Percentiles rank a stretch among this genome's conserved stretches.
phyloP scores from a whole-genome alignment of 2,329 filamentous ascomycete species.

The Emericellopsis cladophorae region DNA sequence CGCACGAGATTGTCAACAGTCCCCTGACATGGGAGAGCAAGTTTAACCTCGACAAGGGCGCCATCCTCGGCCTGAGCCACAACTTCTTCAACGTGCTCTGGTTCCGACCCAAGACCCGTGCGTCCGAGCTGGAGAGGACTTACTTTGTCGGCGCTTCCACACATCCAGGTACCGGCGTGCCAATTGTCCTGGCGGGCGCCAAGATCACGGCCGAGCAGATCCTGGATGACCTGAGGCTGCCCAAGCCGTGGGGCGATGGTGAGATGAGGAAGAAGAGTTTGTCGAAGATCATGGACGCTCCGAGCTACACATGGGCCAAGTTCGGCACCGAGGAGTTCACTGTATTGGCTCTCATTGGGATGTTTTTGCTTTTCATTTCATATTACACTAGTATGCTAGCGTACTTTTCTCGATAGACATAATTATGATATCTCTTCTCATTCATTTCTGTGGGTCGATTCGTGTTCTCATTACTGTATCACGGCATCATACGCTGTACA shows the following conservation, averaged over 20 bases:
- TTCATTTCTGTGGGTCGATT: background rate
- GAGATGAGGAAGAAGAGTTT: slow-evolving; percentile 1
- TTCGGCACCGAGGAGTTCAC: slow-evolving; percentile 8
- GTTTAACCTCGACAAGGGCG: slow-evolving; percentile 66
- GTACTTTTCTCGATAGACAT: background rate
- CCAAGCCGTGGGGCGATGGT: slow-evolving; percentile 3
- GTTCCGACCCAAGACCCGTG: slow-evolving; percentile 48
- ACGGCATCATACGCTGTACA: background rate
- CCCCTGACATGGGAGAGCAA: slow-evolving; percentile 50
- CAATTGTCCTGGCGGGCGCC: slow-evolving; percentile 57
- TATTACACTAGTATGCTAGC: background rate
- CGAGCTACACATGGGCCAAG: slow-evolving; percentile 3
- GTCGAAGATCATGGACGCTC: slow-evolving; percentile 4
- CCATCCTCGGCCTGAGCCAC: slow-evolving; percentile 60
- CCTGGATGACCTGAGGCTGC: slow-evolving; percentile 17
- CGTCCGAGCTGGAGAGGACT: slow-evolving; percentile 33
- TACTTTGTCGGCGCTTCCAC: slow-evolving; percentile 68
- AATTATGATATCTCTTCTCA: background rate
- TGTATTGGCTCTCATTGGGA: background rate
- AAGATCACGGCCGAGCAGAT: slow-evolving; percentile 41
- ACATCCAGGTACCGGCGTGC: slow-evolving; percentile 65
- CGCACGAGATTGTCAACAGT: slow-evolving; percentile 53
- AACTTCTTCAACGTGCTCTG: slow-evolving; percentile 62
- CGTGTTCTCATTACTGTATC: background rate
- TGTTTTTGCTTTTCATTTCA: slow-evolving; percentile 2